These are phyloP conservation scores for Solanum chmielewskii DNA, from an alignment of 257 asterid genomes.

Conservation along the genomic window DNA sequence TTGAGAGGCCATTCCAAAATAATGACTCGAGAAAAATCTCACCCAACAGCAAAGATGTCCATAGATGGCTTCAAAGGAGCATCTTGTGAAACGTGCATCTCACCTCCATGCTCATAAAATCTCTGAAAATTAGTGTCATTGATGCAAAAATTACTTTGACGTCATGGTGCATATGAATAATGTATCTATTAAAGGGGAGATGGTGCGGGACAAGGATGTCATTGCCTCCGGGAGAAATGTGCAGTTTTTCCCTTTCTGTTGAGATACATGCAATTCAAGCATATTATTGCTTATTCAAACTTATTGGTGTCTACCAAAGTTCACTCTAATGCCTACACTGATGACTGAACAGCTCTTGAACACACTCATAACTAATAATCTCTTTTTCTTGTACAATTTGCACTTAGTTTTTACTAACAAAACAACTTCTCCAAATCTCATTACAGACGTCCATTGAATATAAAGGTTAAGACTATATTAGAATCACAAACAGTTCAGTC, in stretches of 20 bases:
- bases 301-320: not conserved
- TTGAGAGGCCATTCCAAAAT: not conserved
- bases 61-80: slow-evolving; percentile 79
- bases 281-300: not conserved
- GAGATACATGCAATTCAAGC: not conserved
- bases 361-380: not conserved
- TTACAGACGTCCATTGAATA: not conserved
- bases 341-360: not conserved
- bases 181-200: not conserved
- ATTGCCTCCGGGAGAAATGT: not conserved
- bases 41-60: slow-evolving; percentile 99
- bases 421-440: not conserved
- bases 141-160: not conserved
- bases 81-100: slow-evolving; percentile 65
- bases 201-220: not conserved
- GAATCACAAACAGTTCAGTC: not conserved
- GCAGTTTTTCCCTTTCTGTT: not conserved
- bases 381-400: not conserved
- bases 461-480: not conserved
- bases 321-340: not conserved
- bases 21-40: slow-evolving; percentile 25
- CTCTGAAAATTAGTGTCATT: slow-evolving; percentile 49
- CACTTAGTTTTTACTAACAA: not conserved
- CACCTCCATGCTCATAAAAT: slow-evolving; percentile 96
- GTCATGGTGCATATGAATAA: not conserved